Evolutionary conservation across 2,329 filamentous ascomycete species (phyloP), one percentile per base, ranked within the genome.

Genomic region (Neospermospora avenae): DNA sequence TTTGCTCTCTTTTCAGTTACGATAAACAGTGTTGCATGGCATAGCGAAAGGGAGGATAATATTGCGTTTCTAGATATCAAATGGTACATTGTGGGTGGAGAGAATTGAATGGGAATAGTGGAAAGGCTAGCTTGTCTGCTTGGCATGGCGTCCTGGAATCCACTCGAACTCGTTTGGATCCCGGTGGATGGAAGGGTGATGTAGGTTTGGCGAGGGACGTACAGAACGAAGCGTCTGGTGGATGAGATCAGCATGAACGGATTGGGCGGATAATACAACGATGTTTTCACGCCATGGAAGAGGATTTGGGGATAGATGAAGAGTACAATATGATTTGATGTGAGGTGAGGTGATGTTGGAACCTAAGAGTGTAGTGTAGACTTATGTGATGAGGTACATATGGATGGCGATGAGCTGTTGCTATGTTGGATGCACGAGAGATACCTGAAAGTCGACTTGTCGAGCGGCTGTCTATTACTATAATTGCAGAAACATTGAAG

Each of bases 31-130:
- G 52, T 61, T 65, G 51, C 62, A 64, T 57, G 58, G 65, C 65
- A 67, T 64, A 65, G 65, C 62, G 63, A 55, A 62, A 55, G 34
- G 57, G 61, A 28, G 59, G 55, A 57, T 44, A 52, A 18, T 35
- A 25, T 20, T 55, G 37, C 31, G 56, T 49, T 45, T 18, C 18
- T 54, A 61, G 56, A 55, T 20, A 25, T 37, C 28, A 31, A 55
- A 25, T 13, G 48, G 25, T 51, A 24, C 16, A 22, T n/a, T 48
- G 37, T 58, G 52, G 55, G 39, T 35, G 59, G 55, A 37, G 18
- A 52, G 44, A 34, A 34, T 31, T 28, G 10, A 57, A 55, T 25
- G 18, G 31, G 28, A 58, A 6, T 51, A 49, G 41, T 35, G 31
- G 49, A 55, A 41, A 45, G 10, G 11, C 22, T 41, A 10, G 51